These are phyloP conservation scores for Alternaria ventricosa DNA, from an alignment of 2,329 filamentous ascomycete genomes.

Conservation along the genomic window DNA sequence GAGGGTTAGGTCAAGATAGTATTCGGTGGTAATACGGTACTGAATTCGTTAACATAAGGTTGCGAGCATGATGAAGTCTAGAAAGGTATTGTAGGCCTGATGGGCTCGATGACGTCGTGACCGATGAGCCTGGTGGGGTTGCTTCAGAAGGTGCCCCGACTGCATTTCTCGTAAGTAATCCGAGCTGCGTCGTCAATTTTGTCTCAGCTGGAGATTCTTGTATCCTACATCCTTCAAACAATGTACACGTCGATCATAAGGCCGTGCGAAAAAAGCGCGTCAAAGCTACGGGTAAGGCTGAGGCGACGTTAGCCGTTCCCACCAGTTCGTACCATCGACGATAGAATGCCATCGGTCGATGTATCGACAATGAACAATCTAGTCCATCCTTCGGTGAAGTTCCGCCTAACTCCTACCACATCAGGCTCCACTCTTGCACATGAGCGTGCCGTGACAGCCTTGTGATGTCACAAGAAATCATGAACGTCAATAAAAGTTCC, in stretches of 20 bases:
- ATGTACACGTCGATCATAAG: background rate
- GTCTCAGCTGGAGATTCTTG: background rate
- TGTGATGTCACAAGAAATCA: conserved; percentile 36
- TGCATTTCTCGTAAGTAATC: background rate
- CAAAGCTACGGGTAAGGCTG: conserved; percentile 11
- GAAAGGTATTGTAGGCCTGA: background rate
- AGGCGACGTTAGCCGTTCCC: conserved; percentile 4
- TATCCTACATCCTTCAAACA: background rate
- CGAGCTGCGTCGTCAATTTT: background rate
- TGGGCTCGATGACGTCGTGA: background rate
- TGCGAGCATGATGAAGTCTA: background rate
- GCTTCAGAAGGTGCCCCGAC: background rate
- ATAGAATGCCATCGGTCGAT: background rate
- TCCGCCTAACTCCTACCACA: background rate
- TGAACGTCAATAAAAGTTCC: conserved; percentile 20
- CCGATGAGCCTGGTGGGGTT: background rate
- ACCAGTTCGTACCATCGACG: conserved; percentile 5
- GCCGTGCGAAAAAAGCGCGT: background rate
- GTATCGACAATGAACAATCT: background rate
- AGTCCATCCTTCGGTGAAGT: background rate
- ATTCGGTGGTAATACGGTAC: background rate
- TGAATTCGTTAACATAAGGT: background rate
- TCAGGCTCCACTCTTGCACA: conserved; percentile 22
- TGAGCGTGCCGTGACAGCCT: conserved; percentile 24
- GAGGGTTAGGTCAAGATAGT: background rate